Percentiles rank a stretch among this genome's conserved stretches.
Conservation (phyloP, 1,284 basidiomycete species). For the Cryptococcus neoformans region DNA sequence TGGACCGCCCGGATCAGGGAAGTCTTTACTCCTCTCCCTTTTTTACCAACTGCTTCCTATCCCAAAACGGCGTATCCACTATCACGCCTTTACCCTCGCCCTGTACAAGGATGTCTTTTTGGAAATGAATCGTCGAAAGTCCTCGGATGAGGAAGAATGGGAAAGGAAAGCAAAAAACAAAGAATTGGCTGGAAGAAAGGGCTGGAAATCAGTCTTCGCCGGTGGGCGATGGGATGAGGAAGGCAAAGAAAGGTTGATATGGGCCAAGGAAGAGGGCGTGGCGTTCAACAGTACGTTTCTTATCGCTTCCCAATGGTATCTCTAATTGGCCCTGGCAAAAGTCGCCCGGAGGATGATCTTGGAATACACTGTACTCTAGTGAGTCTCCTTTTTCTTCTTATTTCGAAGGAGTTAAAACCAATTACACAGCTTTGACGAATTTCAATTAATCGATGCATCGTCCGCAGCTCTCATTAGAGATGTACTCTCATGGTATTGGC, state of each 20-base stretch:
- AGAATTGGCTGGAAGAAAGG: slow-evolving; percentile 36
- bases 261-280: slow-evolving; percentile 44
- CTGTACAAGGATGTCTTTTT: slow-evolving; percentile 59
- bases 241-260: slow-evolving; percentile 20
- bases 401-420: neutral
- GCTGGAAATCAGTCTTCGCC: slow-evolving; percentile 50
- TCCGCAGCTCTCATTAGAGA: slow-evolving; percentile 65
- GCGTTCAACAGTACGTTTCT: slow-evolving; percentile 44
- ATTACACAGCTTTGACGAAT: slow-evolving; percentile 59
- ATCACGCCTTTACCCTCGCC: slow-evolving; percentile 65
- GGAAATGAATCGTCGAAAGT: slow-evolving; percentile 37
- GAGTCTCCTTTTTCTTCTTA: slow-evolving; percentile 21
- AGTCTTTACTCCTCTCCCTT: slow-evolving; percentile 63
- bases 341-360: slow-evolving; percentile 50
- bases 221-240: slow-evolving; percentile 47
- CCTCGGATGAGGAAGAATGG: slow-evolving; percentile 23
- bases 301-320: neutral
- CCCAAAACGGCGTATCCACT: slow-evolving; percentile 63
- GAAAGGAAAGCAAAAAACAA: slow-evolving; percentile 48
- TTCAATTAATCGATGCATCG: slow-evolving; percentile 68
- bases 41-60: slow-evolving; percentile 63
- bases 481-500: slow-evolving; percentile 70
- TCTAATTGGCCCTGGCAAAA: neutral
- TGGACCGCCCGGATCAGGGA: slow-evolving; percentile 56
- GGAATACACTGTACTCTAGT: slow-evolving; percentile 51